Conservation (phyloP, 202 grass and related monocot species). For the Zoysia matrella region DNA sequence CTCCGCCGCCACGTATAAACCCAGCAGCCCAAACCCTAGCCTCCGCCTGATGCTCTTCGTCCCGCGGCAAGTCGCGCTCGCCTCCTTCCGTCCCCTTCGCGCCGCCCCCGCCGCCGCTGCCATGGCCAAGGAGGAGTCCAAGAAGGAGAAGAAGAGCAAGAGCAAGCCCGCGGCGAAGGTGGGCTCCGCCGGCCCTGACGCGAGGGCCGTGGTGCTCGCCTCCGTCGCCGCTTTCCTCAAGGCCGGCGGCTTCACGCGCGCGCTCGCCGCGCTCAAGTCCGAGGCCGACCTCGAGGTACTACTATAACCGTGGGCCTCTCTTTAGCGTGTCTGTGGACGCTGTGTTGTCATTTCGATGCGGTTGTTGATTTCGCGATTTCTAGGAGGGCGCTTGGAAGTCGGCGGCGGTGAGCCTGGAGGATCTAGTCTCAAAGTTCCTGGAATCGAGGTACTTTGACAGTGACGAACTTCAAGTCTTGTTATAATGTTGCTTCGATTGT, state of each 20-base stretch:
- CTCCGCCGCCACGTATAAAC: slow-evolving; percentile 37
- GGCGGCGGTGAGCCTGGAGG: slow-evolving; percentile 60
- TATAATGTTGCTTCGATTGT: not conserved
- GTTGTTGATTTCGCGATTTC: not conserved
- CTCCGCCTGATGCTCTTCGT: slow-evolving; percentile 55
- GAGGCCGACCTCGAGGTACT: slow-evolving; percentile 82
- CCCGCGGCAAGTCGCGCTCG: slow-evolving; percentile 59
- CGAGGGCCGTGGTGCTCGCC: slow-evolving; percentile 34
- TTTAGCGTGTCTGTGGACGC: not conserved
- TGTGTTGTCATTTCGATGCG: not conserved
- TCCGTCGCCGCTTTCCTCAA: slow-evolving; percentile 80
- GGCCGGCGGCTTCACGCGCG: slow-evolving; percentile 56
- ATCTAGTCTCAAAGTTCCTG: slow-evolving; percentile 55
- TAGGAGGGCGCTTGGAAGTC: slow-evolving; percentile 63
- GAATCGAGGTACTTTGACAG: slow-evolving; percentile 54
- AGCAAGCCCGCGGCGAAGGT: slow-evolving; percentile 39
- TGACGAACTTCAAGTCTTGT: not conserved
- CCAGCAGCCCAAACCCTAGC: slow-evolving; percentile 65
- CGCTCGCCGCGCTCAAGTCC: slow-evolving; percentile 63
- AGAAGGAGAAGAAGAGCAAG: slow-evolving; percentile 61
- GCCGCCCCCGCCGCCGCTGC: slow-evolving; percentile 26
- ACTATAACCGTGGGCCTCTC: not conserved
- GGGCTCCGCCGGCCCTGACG: not conserved
- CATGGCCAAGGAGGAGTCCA: slow-evolving; percentile 56
- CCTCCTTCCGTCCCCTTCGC: slow-evolving; percentile 4